Evolutionary conservation across 1,284 basidiomycete species (phyloP), one percentile per base, ranked within the genome.

Genomic region (Crocinoboletus sp.): DNA sequence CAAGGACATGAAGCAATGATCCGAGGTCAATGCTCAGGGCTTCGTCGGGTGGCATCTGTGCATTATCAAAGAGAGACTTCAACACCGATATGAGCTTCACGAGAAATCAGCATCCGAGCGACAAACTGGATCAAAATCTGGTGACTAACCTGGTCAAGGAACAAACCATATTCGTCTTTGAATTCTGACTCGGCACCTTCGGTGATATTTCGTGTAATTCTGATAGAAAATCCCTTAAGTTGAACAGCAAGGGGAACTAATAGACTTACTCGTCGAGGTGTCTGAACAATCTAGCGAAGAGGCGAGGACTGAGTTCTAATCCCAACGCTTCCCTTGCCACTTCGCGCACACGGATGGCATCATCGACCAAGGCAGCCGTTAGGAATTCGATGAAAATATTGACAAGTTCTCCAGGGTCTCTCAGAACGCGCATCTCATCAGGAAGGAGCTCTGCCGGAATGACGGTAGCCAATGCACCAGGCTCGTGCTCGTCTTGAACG

Each of bases 271-370:
- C 78, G 40, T 88, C 82, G 44, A 94, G 70, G 50, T 85, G 79
- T 49, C 74, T 78, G 43, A 92, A 72, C 19, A 94, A 67, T 47
- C 74, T 73, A 13, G 75, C 69, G 52, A 86, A 85, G 32, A 90
- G 66, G 33, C 76, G 72, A 16, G 82, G 81, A 50, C 82, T 84
- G 22, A 93, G 68, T 58, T 94, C 91, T 7, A 73, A 72, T 4
- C 91, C 89, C 7, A 94, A 65, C 0, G 90, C 89, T 49, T 91
- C 89, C 57, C 82, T 78, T 4, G 87, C 84, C 5, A 80, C 74
- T 55, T 93, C 87, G 13, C 89, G 77, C 23, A 85, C 77, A 38
- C 80, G 72, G 3, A 82, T 70, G 40, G 78, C 76, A 16, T 82
- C 77, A 24, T 74, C 70, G 11, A 86, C 68, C 27, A 94, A 68